Evolutionary conservation across 2,329 filamentous ascomycete genomes (phyloP).

Genomic region (Calonectria montana): DNA sequence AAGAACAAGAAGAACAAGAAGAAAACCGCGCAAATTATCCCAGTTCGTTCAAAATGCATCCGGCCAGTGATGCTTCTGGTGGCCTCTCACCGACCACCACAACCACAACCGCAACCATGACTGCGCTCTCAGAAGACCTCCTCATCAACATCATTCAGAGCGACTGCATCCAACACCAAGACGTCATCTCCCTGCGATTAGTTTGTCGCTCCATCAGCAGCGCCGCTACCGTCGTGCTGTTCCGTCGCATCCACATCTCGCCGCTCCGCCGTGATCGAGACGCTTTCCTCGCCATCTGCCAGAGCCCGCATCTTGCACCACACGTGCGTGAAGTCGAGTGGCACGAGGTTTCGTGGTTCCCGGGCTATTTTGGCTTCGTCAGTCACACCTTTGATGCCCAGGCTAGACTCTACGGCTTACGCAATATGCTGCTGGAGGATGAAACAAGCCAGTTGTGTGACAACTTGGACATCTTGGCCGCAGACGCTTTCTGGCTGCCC

Average conservation of each 20-base stretch:
- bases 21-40: not conserved
- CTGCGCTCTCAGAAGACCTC: not conserved
- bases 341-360: conserved; percentile 1
- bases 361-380: not conserved
- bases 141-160: not conserved
- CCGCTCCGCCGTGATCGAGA: not conserved
- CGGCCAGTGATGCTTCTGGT: not conserved
- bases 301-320: not conserved
- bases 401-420: not conserved
- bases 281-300: not conserved
- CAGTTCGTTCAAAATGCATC: not conserved
- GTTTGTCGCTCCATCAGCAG: not conserved
- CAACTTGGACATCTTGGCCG: not conserved
- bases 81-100: not conserved
- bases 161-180: not conserved
- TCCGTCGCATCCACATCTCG: conserved; percentile 2
- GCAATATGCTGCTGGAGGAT: too few species aligned
- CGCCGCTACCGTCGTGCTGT: not conserved
- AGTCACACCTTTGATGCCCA: not conserved
- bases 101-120: not conserved
- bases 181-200: not conserved
- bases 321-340: conserved; percentile 3
- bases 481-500: not conserved
- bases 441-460: not conserved
- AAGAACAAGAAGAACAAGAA: too few species aligned